A percentile compares a stretch with the other conserved stretches of the same genome.
Conservation (phyloP, 768 basidiomycete genomes). For the Agaricus blazei region DNA sequence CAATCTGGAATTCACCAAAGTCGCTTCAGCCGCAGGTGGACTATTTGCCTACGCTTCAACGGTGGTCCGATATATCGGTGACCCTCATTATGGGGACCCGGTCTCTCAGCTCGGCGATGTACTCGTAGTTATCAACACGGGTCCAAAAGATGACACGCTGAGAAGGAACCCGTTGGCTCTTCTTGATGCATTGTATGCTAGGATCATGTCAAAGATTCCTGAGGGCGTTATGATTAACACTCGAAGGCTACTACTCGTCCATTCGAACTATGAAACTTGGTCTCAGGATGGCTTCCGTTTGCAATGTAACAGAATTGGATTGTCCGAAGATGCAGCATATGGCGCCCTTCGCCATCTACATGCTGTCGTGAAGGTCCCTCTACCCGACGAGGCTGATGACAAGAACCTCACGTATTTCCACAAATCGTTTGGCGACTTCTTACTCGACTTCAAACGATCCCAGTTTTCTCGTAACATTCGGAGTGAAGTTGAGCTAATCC, state of each 20-base stretch:
- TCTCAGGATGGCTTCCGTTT: neutral
- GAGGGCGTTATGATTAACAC: neutral
- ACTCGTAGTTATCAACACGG: neutral
- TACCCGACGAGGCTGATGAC: no score
- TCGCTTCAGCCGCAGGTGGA: slow-evolving; percentile 17
- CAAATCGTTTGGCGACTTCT: no score
- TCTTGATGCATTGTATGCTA: neutral
- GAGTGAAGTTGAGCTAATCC: no score
- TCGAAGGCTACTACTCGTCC: neutral
- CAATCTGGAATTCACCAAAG: neutral
- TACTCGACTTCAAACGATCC: no score
- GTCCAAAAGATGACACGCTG: no score
- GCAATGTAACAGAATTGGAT: neutral
- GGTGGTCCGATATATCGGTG: slow-evolving; percentile 18
- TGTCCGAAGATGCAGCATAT: neutral
- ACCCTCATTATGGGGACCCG: neutral
- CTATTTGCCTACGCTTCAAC: slow-evolving; percentile 22
- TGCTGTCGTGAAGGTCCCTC: no score
- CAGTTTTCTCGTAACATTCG: no score
- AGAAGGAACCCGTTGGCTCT: neutral
- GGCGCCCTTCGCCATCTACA: neutral
- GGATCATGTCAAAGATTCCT: neutral
- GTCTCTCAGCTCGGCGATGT: neutral
- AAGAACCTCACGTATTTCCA: no score
- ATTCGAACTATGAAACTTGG: neutral